Base-by-base conservation (phyloP, 169 alveolate genomes). In the Fabrea salina region DNA sequence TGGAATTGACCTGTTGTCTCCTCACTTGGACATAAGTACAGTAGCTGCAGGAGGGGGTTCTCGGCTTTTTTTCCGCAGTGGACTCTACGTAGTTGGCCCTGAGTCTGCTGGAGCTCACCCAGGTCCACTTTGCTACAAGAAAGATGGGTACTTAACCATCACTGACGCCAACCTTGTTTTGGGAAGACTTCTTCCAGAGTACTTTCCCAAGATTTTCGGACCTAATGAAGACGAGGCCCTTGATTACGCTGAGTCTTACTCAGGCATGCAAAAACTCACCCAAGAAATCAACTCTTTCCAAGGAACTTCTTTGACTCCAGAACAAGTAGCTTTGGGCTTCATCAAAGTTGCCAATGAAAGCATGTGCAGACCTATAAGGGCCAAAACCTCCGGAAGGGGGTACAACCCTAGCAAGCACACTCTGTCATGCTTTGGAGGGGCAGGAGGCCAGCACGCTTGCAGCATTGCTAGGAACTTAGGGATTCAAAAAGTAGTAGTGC, bases 41-140 rank as follows among this genome's bases (percentile, higher is more conserved):
- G 97, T 93, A 11, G 97, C 97, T 7, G 97, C 97, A 30, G 97
- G 97, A 0, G 97, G 97, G 5, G 97, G 97, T 0, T 85, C 94
- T n/a, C 80, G 87, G 35, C 82, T 90, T 5, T 78, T 79, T 71
- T 90, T 81, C 71, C 61, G 82, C 5, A 89, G 82, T 43, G 95
- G 94, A 30, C 41, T 85, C 35, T 86, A 87, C 53, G 75, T 71
- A 44, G 97, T 93, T 5, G 97, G 97, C 0, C 97, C 97, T 5
- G 94, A 92, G 67, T 79, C 91, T 33, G 84, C 86, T 37, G 84
- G 84, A 33, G 93, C 93, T 7, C 40, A 54, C 37, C 93, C 93
- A 7, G 93, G 93, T 1, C 96, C 96, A 40, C 90, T 86, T 25
- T 93, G 97, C 66, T 93, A 93, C 82, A 80, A 89, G 25, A 86